These are phyloP conservation scores for Phragmites australis DNA, from an alignment of 176 grass and related monocot species.

Conservation along the genomic window DNA sequence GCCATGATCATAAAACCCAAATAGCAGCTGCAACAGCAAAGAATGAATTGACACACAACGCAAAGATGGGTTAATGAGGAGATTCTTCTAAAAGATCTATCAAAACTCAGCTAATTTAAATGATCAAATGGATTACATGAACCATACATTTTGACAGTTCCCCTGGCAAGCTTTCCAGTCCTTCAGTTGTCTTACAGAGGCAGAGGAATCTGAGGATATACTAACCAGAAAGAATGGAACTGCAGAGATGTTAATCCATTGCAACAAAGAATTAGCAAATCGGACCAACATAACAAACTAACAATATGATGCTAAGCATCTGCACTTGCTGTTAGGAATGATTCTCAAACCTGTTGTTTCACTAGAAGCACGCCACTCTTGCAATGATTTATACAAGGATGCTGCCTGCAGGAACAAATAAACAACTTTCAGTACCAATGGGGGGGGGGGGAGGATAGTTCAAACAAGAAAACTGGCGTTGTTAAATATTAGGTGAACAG, in stretches of 20 bases:
- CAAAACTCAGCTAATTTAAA: not conserved
- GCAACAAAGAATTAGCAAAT: not conserved
- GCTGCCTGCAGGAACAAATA: conserved; percentile 44
- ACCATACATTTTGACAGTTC: conserved; percentile 58
- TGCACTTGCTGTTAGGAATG: not conserved
- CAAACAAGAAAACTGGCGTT: conserved; percentile 16
- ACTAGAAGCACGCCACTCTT: conserved; percentile 68
- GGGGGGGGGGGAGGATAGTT: not conserved
- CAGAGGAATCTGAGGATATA: conserved; percentile 54
- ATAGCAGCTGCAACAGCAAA: conserved; percentile 65
- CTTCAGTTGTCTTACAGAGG: conserved; percentile 67
- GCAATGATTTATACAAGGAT: conserved; percentile 57
- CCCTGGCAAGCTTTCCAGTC: conserved; percentile 64
- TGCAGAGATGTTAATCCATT: conserved; percentile 37
- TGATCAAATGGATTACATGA: conserved; percentile 9
- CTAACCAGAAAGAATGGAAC: conserved; percentile 74
- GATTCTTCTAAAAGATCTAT: not conserved
- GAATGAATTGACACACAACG: not conserved
- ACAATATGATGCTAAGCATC: conserved; percentile 13
- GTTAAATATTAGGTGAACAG: conserved; percentile 21
- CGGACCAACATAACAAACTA: conserved; percentile 6
- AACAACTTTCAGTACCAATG: conserved; percentile 16
- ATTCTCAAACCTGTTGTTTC: conserved; percentile 69
- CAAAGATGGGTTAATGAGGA: not conserved
- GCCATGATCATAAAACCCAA: conserved; percentile 92